A percentile compares a stretch with the other conserved stretches of the same genome.
These are phyloP conservation scores for Exserohilum rostratum DNA, from an alignment of 2,329 filamentous ascomycete species.

Conservation along the genomic window DNA sequence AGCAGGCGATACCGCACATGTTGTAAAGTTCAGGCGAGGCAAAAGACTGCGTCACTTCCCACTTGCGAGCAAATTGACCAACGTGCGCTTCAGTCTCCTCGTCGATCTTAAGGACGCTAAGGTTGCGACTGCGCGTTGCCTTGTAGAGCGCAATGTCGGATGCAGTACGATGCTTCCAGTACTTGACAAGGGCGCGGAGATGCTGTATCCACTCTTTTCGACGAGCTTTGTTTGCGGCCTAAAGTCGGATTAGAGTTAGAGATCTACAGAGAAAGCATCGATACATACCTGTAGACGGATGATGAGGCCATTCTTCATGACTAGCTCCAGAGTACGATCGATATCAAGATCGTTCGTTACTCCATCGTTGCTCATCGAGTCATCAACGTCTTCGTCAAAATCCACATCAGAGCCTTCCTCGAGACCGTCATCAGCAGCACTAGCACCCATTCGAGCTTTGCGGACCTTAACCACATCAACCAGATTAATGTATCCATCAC, in stretches of 20 bases:
- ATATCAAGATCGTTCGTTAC: conserved; percentile 60
- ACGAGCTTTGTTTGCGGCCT: conserved; percentile 61
- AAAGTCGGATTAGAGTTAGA: conserved; percentile 8
- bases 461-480: conserved; percentile 63
- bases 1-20: conserved; percentile 68
- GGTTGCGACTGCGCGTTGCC: conserved; percentile 62
- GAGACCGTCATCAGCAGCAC: conserved; percentile 60
- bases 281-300: conserved; percentile 62
- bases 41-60: conserved; percentile 69
- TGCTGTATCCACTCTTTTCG: conserved; percentile 68
- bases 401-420: conserved; percentile 61
- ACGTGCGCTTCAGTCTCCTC: conserved; percentile 68
- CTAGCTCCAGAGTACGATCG: conserved; percentile 65
- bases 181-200: conserved; percentile 61
- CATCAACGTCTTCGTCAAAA: conserved; percentile 57
- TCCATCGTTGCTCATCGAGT: conserved; percentile 59
- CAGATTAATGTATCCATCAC: conserved; percentile 70
- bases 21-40: conserved; percentile 71
- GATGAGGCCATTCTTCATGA: conserved; percentile 66
- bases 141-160: conserved; percentile 65
- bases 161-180: conserved; percentile 65
- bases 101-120: conserved; percentile 66
- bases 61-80: conserved; percentile 71
- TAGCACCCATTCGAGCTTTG: conserved; percentile 59
- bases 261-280: background rate